Percentiles rank a stretch among this genome's conserved stretches.
These are phyloP conservation scores for Mariannaea sp. DNA, from an alignment of 2,329 filamentous ascomycete genomes.

Conservation along the genomic window DNA sequence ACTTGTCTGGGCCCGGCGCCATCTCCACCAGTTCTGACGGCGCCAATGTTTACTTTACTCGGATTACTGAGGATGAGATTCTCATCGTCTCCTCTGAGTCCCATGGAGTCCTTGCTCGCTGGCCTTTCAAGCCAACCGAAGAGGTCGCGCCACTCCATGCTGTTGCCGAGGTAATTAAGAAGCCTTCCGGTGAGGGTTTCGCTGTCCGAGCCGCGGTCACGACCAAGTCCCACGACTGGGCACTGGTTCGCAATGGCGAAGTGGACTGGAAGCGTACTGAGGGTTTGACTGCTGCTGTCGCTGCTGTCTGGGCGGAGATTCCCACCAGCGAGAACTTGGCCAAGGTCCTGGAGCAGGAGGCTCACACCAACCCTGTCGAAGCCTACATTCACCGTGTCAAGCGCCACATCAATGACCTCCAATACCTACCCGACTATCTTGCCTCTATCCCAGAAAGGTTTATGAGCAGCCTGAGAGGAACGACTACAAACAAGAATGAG, in stretches of 20 bases:
- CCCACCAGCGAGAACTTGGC: slow-evolving; percentile 75
- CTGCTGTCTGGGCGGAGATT: slow-evolving; percentile 80
- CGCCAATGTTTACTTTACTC: slow-evolving; percentile 87
- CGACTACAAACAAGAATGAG: slow-evolving; percentile 48
- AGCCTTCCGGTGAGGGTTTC: slow-evolving; percentile 64
- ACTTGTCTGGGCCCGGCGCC: slow-evolving; percentile 69
- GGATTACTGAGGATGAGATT: slow-evolving; percentile 76
- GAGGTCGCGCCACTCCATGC: slow-evolving; percentile 63
- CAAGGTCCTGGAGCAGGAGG: slow-evolving; percentile 82
- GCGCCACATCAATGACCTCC: slow-evolving; percentile 79
- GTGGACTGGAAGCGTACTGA: slow-evolving; percentile 81
- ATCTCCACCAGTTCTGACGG: slow-evolving; percentile 79
- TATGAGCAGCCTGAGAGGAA: slow-evolving; percentile 65
- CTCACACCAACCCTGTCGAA: slow-evolving; percentile 75
- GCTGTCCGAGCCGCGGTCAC: slow-evolving; percentile 79
- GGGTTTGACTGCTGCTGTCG: slow-evolving; percentile 76
- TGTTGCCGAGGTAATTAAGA: slow-evolving; percentile 81
- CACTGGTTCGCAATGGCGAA: slow-evolving; percentile 81
- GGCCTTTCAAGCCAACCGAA: slow-evolving; percentile 60
- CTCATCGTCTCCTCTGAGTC: slow-evolving; percentile 76
- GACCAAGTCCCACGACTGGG: slow-evolving; percentile 74
- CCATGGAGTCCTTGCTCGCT: slow-evolving; percentile 75
- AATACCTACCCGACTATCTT: slow-evolving; percentile 75
- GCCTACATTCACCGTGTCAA: slow-evolving; percentile 90
- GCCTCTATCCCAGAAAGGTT: slow-evolving; percentile 71